phyloP scores from a whole-genome alignment of 352 stramenopile species.

The Elongisporangium senticosum region DNA sequence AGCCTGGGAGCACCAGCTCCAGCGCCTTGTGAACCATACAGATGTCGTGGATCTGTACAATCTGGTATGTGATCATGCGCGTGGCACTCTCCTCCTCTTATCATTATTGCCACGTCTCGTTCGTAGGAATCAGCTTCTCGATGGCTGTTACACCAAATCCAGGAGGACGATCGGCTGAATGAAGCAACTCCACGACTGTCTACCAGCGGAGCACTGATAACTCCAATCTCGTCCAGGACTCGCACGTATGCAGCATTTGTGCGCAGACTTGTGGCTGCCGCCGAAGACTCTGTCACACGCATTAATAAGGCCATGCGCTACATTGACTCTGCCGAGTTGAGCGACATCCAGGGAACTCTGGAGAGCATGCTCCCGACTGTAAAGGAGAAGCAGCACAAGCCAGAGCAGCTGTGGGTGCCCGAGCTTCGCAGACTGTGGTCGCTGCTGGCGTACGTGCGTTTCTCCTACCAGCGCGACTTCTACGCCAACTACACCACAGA shows the following conservation, averaged over 20 bases:
- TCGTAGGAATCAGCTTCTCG: not conserved
- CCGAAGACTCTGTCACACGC: not conserved
- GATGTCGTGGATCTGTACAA: not conserved
- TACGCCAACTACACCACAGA: slow-evolving; percentile 19
- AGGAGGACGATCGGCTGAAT: not conserved
- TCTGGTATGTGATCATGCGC: not conserved
- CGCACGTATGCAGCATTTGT: not conserved
- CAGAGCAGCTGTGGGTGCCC: not conserved
- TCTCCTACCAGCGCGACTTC: slow-evolving; percentile 27
- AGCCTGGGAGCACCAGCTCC: not conserved
- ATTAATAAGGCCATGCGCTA: slow-evolving; percentile 1
- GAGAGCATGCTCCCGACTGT: not conserved
- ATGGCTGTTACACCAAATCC: not conserved
- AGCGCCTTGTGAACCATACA: not conserved
- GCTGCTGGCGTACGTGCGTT: slow-evolving; percentile 20
- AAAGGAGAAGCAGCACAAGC: slow-evolving; percentile 6
- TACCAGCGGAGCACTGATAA: not conserved
- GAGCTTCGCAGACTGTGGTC: slow-evolving; percentile 12
- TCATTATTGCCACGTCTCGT: no score
- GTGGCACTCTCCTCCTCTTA: not conserved
- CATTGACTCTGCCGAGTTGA: not conserved
- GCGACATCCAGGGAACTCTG: not conserved
- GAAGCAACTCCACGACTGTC: not conserved
- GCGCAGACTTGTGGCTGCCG: not conserved
- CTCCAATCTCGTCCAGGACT: not conserved